phyloP scores from a whole-genome alignment of 78 protist genomes.

The Bodo saltans region DNA sequence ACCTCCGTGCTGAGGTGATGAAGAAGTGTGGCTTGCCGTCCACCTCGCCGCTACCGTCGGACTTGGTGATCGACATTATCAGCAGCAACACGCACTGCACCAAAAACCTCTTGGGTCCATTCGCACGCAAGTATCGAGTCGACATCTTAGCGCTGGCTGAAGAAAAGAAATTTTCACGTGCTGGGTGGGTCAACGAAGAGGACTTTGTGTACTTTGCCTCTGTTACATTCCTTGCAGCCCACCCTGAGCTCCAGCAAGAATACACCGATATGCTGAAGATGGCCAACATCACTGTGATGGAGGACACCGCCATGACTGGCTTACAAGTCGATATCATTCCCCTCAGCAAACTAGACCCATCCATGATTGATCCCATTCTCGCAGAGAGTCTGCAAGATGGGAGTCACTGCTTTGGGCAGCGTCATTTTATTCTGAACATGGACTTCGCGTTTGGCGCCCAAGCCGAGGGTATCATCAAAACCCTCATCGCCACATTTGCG shows the following conservation, averaged over 20 bases:
- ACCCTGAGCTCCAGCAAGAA: background rate
- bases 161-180: background rate
- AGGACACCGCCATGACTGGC: background rate
- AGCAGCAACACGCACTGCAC: background rate
- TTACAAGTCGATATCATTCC: background rate
- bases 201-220: background rate
- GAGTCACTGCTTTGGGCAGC: background rate
- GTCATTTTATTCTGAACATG: background rate
- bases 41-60: background rate
- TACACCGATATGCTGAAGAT: background rate
- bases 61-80: background rate
- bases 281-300: background rate
- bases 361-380: background rate
- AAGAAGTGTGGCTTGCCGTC: background rate
- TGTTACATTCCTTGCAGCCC: background rate
- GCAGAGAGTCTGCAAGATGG: background rate
- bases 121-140: background rate
- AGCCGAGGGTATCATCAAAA: background rate
- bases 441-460: conserved; percentile 10
- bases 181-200: background rate
- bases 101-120: background rate
- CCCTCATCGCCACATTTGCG: background rate
- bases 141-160: no score
- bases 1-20: background rate
- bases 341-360: background rate